Evolutionary conservation across 805 yeast species (phyloP).

Genomic region (Alloascoidea hylecoeti): DNA sequence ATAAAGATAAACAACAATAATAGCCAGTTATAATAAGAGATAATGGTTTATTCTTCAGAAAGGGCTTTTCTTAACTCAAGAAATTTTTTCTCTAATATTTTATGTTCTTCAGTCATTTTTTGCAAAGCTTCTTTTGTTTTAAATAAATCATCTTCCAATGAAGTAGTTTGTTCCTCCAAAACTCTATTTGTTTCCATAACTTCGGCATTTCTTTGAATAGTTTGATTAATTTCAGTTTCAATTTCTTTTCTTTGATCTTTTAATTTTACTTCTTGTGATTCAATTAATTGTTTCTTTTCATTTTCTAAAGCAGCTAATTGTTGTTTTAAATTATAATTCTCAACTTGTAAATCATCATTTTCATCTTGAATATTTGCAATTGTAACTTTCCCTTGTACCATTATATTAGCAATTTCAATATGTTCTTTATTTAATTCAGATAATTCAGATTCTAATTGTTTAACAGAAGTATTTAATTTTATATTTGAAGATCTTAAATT

Average conservation of each 20-base stretch:
- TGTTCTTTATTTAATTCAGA: constrained; percentile 69
- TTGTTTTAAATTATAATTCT: constrained; percentile 30
- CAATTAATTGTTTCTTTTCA: constrained; percentile 10
- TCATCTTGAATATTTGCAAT: constrained; percentile 69
- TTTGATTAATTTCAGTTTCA: constrained; percentile 10
- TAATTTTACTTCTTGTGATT: constrained; percentile 4
- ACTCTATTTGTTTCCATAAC: constrained; percentile 51
- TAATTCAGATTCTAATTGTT: constrained; percentile 56
- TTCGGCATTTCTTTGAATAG: constrained; percentile 44
- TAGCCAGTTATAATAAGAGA: too few relatives aligned
- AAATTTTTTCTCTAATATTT: constrained; percentile 18
- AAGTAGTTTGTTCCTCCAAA: constrained; percentile 36
- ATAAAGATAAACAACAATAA: too few relatives aligned
- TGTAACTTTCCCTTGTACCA: constrained; percentile 66
- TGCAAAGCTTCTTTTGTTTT: constrained; percentile 11
- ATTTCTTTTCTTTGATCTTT: constrained; percentile 4
- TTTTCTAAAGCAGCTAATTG: constrained; percentile 10
- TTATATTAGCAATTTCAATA: constrained; percentile 71
- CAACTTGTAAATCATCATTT: constrained; percentile 40
- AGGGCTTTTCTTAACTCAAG: constrained; percentile 16
- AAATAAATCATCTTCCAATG: constrained; percentile 26
- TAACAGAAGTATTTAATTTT: constrained; percentile 55
- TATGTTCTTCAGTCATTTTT: constrained; percentile 13
- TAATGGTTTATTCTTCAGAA: too few relatives aligned
- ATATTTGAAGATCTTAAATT: constrained; percentile 51